Evolutionary conservation across 2,329 filamentous ascomycete species (phyloP).

Genomic region (Arthrobotrys sphaeroides): DNA sequence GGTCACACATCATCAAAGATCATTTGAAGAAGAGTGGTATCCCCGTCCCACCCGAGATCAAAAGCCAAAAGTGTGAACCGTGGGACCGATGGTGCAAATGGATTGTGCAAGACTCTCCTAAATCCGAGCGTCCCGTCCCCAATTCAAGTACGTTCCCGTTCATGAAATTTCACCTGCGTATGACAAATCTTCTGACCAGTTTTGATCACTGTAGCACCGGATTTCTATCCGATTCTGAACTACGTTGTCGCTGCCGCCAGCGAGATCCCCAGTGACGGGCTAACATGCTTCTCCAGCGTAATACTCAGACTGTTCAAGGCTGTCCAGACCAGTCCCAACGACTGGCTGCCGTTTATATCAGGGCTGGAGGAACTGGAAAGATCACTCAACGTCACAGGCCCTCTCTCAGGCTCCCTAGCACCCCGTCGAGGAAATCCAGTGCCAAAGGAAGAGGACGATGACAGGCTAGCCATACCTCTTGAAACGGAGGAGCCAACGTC

Average conservation of each 20-base stretch:
- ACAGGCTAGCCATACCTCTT: neutral
- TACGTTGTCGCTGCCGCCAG: conserved; percentile 42
- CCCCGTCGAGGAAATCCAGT: conserved; percentile 1
- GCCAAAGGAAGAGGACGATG: conserved; percentile 23
- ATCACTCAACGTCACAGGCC: conserved; percentile 20
- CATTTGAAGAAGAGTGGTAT: conserved; percentile 42
- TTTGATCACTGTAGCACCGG: conserved; percentile 16
- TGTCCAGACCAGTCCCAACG: conserved; percentile 31
- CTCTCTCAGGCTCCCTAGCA: neutral
- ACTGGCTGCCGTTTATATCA: conserved; percentile 35
- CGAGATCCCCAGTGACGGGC: conserved; percentile 46
- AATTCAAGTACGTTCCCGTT: conserved; percentile 42
- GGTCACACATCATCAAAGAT: conserved; percentile 47
- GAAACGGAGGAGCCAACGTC: conserved; percentile 2
- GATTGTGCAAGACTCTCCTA: conserved; percentile 39
- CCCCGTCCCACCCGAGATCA: conserved; percentile 48
- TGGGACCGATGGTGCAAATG: conserved; percentile 51
- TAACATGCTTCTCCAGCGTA: conserved; percentile 49
- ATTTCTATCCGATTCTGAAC: conserved; percentile 47
- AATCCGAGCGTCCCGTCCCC: conserved; percentile 39
- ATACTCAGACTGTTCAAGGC: conserved; percentile 41
- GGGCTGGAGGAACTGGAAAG: conserved; percentile 42
- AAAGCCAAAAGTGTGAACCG: conserved; percentile 47
- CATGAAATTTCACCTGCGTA: too few species aligned
- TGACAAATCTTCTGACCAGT: neutral